These are phyloP conservation scores for Penicillium egyptiacum DNA, from an alignment of 495 filamentous ascomycete genomes.

Conservation along the genomic window DNA sequence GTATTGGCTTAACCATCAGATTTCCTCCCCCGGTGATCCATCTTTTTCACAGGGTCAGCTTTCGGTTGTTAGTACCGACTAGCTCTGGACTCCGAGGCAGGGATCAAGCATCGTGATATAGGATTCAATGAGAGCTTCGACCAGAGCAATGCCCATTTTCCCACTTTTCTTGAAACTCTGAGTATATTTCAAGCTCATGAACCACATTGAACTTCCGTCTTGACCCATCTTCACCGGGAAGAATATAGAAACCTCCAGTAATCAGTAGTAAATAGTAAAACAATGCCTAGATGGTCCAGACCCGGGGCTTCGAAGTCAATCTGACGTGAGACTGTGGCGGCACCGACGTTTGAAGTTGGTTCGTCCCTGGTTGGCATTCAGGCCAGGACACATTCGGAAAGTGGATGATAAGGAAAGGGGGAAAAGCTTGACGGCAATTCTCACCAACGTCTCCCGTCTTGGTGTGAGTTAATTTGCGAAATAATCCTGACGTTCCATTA, in stretches of 20 bases:
- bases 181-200: background rate
- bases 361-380: slow-evolving; percentile 22
- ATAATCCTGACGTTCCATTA: slow-evolving; percentile 36
- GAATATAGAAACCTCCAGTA: background rate
- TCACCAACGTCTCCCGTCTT: slow-evolving; percentile 2
- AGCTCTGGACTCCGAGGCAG: slow-evolving; percentile 16
- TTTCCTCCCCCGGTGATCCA: slow-evolving; percentile 11
- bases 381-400: slow-evolving; percentile 17
- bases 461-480: background rate
- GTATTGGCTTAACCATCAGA: slow-evolving; percentile 22
- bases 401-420: slow-evolving; percentile 7
- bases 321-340: slow-evolving; percentile 31
- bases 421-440: slow-evolving; percentile 23
- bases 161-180: background rate
- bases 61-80: slow-evolving; percentile 26
- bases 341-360: slow-evolving; percentile 4
- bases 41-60: slow-evolving; percentile 6
- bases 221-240: background rate
- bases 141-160: background rate
- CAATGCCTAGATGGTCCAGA: slow-evolving; percentile 17
- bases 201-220: background rate
- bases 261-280: background rate
- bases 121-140: background rate
- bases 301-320: slow-evolving; percentile 22
- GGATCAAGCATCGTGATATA: slow-evolving; percentile 10